Conservation (phyloP, 139 green algal species). For the Dunaliella primolecta region DNA sequence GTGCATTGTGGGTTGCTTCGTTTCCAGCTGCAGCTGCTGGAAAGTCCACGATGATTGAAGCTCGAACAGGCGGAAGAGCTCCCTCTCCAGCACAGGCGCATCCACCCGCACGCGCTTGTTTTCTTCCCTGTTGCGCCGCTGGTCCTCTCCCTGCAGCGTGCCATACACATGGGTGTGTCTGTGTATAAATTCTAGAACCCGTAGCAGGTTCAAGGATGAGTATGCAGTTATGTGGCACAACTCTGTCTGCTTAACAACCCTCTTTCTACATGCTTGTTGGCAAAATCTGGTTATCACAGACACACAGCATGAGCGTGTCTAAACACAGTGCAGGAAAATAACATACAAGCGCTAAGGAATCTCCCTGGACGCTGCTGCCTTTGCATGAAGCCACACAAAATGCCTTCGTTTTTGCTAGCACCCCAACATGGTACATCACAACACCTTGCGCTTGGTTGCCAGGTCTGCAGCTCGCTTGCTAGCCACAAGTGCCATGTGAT, state of each 20-base stretch:
- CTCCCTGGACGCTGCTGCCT: no score
- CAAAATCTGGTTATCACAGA: no score
- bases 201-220: not conserved
- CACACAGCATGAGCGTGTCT: no score
- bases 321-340: no score
- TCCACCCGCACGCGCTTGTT: constrained; percentile 43
- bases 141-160: constrained; percentile 3
- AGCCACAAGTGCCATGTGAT: constrained; percentile 8
- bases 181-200: not conserved
- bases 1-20: constrained; percentile 47
- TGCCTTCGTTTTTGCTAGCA: no score
- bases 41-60: constrained; percentile 53
- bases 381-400: no score
- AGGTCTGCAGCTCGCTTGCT: constrained; percentile 3
- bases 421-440: no score
- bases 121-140: not conserved
- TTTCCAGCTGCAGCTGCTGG: constrained; percentile 53
- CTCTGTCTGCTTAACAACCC: not conserved
- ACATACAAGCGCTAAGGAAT: no score
- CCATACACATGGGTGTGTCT: not conserved
- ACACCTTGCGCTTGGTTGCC: not conserved
- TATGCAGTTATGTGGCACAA: not conserved
- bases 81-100: constrained; percentile 37
- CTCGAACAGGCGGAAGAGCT: constrained; percentile 59
- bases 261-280: no score